Evolutionary conservation across 2,329 filamentous ascomycete genomes (phyloP).

Genomic region (Pseudogymnoascus sp.): DNA sequence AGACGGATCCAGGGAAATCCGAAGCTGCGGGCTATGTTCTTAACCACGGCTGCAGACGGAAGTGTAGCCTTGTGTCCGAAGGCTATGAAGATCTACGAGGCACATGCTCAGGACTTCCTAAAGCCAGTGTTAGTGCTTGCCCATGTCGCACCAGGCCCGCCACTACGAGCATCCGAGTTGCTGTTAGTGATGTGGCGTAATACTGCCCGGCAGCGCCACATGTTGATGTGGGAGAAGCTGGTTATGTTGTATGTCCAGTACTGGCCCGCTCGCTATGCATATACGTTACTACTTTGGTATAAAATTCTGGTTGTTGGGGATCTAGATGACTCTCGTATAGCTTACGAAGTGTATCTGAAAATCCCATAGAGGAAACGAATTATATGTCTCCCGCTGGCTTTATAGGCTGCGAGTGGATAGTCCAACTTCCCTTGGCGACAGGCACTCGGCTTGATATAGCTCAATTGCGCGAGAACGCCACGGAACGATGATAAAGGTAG

Average conservation of each 20-base stretch:
- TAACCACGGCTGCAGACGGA: slow-evolving; percentile 8
- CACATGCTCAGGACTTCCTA: slow-evolving; percentile 13
- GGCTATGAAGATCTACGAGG: slow-evolving; percentile 14
- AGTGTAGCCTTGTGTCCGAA: slow-evolving; percentile 7
- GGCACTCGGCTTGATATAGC: background rate
- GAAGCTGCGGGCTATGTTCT: slow-evolving; percentile 14
- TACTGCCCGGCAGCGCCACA: no score
- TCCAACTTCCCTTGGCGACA: background rate
- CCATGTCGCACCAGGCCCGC: slow-evolving; percentile 8
- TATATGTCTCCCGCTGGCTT: background rate
- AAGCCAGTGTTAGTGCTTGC: background rate
- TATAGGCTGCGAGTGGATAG: background rate
- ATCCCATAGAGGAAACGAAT: background rate
- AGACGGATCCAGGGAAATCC: slow-evolving; percentile 7
- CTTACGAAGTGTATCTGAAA: background rate
- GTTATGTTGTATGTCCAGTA: no score
- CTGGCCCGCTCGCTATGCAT: no score
- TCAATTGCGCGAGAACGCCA: background rate
- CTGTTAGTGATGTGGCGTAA: slow-evolving; percentile 14
- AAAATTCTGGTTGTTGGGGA: background rate
- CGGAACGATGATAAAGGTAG: background rate
- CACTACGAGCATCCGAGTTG: slow-evolving; percentile 10
- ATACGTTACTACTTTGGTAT: background rate
- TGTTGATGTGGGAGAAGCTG: no score
- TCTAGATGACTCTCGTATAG: background rate